phyloP scores from a whole-genome alignment of 2,329 filamentous ascomycete genomes.

The Didymella exigua region DNA sequence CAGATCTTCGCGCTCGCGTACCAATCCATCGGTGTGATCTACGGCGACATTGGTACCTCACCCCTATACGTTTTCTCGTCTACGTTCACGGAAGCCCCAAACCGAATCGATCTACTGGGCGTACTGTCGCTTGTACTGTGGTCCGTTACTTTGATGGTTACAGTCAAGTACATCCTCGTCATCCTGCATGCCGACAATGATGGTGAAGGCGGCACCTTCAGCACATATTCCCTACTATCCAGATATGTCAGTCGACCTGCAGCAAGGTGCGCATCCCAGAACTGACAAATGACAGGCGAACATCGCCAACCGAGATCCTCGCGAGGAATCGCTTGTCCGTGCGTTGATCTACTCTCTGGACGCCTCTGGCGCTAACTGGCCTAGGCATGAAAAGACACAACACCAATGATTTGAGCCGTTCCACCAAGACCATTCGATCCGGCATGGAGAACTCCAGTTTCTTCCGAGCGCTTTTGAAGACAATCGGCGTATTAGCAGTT shows the following conservation, averaged over 20 bases:
- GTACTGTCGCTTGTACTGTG: constrained; percentile 72
- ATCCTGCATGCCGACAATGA: constrained; percentile 71
- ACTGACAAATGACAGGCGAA: too few species aligned
- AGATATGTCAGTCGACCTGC: constrained; percentile 52
- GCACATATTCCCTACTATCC: constrained; percentile 68
- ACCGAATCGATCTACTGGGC: constrained; percentile 65
- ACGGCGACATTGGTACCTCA: constrained; percentile 70
- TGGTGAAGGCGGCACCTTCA: constrained; percentile 73
- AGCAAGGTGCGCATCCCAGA: constrained; percentile 28
- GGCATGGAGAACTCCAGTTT: constrained; percentile 63
- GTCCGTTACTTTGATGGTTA: constrained; percentile 72
- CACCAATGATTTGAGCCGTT: constrained; percentile 61
- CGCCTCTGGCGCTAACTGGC: not conserved
- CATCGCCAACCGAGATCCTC: constrained; percentile 65
- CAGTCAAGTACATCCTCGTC: constrained; percentile 70
- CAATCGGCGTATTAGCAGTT: constrained; percentile 68
- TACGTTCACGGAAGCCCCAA: constrained; percentile 61
- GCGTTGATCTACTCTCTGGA: not conserved
- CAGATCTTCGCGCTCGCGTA: constrained; percentile 55
- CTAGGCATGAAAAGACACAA: constrained; percentile 61
- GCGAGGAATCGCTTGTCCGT: constrained; percentile 60
- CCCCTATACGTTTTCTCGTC: constrained; percentile 74
- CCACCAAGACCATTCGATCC: constrained; percentile 60
- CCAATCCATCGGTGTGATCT: constrained; percentile 70
- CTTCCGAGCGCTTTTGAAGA: constrained; percentile 62